Base-by-base conservation (phyloP, 768 basidiomycete species). In the Pluteus cervinus region DNA sequence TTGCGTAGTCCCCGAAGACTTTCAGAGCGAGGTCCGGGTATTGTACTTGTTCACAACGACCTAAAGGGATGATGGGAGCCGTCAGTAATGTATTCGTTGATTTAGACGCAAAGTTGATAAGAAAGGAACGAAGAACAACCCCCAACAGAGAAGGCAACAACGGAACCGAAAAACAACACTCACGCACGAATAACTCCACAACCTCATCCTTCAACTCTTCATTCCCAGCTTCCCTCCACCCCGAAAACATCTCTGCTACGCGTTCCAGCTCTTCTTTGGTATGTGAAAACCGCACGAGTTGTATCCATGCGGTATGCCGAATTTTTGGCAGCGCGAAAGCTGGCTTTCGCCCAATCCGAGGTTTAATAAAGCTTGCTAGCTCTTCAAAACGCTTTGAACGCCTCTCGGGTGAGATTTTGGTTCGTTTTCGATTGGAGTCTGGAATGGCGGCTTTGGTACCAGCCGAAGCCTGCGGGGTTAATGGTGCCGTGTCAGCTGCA, bases 1-100 rank as follows among this genome's bases (percentile, higher is more conserved):
- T 78, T 10, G 76, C 62, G 40, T 70, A 79, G 50, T 84, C 60
- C 15, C 74, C 71, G 49, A 81, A 79, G 15, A 81, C 71, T 23
- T 70, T 58, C 9, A 86, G 59, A 3, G 80, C 79, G 25, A 83
- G 66, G 17, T 58, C 47, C 3, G 76, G 74, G 40, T 74, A 75
- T 10, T 57, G 50, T 1, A 83, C 66, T 47, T 80, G 69, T 42
- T 71, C 63, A 37, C 80, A 84, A 7, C 82, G 81, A 16, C 73
- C 81, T 86, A 35, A 4, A 24, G 18, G 20, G 25, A 25, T 31
- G 18, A 35, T 20, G 9, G 31, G 7, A 20, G 18, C 11, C 14
- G 20, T 22, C 10, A 24, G n/a, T n/a, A n/a, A n/a, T n/a, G n/a
- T n/a, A n/a, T n/a, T n/a, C n/a, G n/a, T n/a, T n/a, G n/a, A n/a